Percentiles rank a stretch among this genome's conserved stretches.
Evolutionary conservation across 2,329 filamentous ascomycete genomes (phyloP).

Genomic region (Cladophialophora exuberans): DNA sequence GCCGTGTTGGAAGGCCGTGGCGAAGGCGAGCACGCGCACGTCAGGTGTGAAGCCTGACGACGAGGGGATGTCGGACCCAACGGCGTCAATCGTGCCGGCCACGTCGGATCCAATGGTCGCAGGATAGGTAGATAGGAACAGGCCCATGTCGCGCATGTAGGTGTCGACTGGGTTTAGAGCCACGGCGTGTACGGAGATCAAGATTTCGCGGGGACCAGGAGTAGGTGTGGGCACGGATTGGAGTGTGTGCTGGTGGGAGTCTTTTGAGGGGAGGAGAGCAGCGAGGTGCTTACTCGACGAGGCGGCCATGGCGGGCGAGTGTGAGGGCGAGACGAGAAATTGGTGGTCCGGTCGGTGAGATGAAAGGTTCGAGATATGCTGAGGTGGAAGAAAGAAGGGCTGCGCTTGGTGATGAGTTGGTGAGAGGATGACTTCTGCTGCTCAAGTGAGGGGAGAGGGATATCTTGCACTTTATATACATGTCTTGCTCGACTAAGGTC

Average conservation of each 20-base stretch:
- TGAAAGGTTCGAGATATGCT: too few relatives aligned
- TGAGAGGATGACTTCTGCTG: too few relatives aligned
- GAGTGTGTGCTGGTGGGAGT: conserved; percentile 4
- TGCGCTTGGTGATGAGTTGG: too few relatives aligned
- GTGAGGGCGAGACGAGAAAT: too few relatives aligned
- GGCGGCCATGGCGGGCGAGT: conserved; percentile 6
- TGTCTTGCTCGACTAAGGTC: too few relatives aligned
- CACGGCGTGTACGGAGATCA: conserved; percentile 46
- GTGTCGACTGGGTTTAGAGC: conserved; percentile 48
- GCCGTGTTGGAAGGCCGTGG: conserved; percentile 35
- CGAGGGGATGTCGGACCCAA: conserved; percentile 34
- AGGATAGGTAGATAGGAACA: conserved; percentile 34
- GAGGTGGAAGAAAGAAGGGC: too few relatives aligned
- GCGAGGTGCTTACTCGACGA: conserved; percentile 20
- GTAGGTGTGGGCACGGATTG: conserved; percentile 30
- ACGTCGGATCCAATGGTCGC: conserved; percentile 38
- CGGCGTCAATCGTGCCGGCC: conserved; percentile 37
- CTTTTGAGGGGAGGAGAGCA: conserved; percentile 14
- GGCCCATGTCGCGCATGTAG: conserved; percentile 31
- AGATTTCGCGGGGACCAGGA: conserved; percentile 43
- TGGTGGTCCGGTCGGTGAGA: too few relatives aligned
- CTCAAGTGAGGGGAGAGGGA: too few relatives aligned
- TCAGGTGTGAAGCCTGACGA: conserved; percentile 33
- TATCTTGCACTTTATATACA: too few relatives aligned
- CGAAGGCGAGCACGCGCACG: conserved; percentile 38